Evolutionary conservation across 2,329 filamentous ascomycete genomes (phyloP), one percentile per base, ranked within the genome.

Genomic region (Niveomyces coronatus): DNA sequence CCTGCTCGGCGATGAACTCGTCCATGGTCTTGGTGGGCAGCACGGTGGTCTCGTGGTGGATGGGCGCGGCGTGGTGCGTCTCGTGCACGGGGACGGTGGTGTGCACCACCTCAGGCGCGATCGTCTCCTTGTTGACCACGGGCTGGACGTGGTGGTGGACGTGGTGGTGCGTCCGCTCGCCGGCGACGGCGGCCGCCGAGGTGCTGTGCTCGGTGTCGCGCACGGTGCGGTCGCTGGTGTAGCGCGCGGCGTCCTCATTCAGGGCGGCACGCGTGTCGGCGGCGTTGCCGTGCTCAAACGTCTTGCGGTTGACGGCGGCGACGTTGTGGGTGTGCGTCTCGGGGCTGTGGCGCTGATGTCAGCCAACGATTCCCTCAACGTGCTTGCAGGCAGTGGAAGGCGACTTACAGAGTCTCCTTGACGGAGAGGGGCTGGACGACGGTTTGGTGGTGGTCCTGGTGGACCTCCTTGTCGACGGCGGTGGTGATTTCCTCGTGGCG

Each of bases 71-170:
- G 49, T 84, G 76, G 52, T 85, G 81, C 2, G 73, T 70, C 60
- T 86, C 82, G 46, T 85, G 81, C 29, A 86, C 69, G 0, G 81
- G 82, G 0, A 82, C 66, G 1, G 78, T 84, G 17, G 76, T 85
- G 63, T 86, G 82, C 1, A 84, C 66, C 4, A 85, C 70, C 13
- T 74, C 67, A 2, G 78, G 79, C 45, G 82, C 72, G 19, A 85
- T 63, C 1, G 71, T 75, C 47, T 85, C 76, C 53, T 82, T 83
- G 35, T 85, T 67, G 24, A 86, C 64, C 1, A 85, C 70, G 0
- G 81, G 81, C 54, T 85, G 79, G 33, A 85, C 71, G 20, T 73
- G 76, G 55, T 84, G 78, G 45, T 82, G 76, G 3, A 82, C 68
- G 38, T 74, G 63, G 39, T 65, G 58, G 39, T 58, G 53, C 0